Evolutionary conservation across 305 asterid genomes (phyloP), one percentile per base, ranked within the genome.

Genomic region (Petunia hybrid): DNA sequence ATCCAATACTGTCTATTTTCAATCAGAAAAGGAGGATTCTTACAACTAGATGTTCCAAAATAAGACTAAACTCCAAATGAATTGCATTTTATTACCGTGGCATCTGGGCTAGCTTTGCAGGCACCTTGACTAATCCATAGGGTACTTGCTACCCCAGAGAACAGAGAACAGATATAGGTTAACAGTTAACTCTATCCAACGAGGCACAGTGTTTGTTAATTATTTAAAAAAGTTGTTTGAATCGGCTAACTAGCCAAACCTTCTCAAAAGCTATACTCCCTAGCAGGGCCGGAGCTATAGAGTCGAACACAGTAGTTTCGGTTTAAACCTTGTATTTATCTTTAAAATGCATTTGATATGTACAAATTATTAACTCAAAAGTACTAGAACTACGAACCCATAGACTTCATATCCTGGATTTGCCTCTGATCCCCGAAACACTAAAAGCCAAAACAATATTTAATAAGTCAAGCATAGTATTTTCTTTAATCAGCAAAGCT

Each of bases 201-300:
- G 31, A 22, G 31, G 31, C 31, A 22, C 31, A 22, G 31, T 22
- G 31, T 22, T 22, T 22, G 13, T 41, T 1, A 40, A 62, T 4
- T 57, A 14, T 14, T 8, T 57, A 1, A 14, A 57, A 57, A 57
- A 4, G 2, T n/a, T 1, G 63, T 57, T n/a, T n/a, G 35, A n/a
- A 8, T 14, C 63, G 3, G 35, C 35, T 57, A 8, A n/a, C 63
- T 57, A 5, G 74, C 3, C 74, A 67, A 67, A 41, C 53, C 55
- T 41, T 41, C 53, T 67, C 74, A 68, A 68, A 1, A n/a, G 56
- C 40, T 16, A n/a, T 68, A 68, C 76, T 68, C 57, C 31, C 31
- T 22, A 22, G 31, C 31, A 22, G 31, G 31, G 31, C 31, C 31
- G 31, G 31, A 22, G 31, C 31, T 22, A 22, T 22, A 22, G 31